Conservation (phyloP, 805 yeast species). For the Barnettozyma californica region DNA sequence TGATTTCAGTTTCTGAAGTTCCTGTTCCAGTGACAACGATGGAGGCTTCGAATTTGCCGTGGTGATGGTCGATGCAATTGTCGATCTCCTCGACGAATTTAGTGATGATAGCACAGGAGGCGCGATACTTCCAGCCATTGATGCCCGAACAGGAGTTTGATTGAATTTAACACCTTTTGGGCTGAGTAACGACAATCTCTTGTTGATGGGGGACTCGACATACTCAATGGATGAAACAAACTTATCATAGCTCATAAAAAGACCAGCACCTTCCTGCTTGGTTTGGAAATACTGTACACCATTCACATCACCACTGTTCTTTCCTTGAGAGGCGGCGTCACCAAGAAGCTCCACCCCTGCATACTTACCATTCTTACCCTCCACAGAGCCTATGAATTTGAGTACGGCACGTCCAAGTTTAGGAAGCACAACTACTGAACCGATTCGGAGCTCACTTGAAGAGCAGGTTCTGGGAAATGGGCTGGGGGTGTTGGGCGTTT, state of each 20-base stretch:
- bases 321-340: conserved; percentile 59
- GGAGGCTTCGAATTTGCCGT: conserved; percentile 8
- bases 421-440: conserved; percentile 41
- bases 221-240: conserved; percentile 18
- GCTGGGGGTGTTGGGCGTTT: conserved; percentile 23
- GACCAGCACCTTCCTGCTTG: conserved; percentile 57
- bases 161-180: conserved; percentile 10
- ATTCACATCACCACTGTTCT: conserved; percentile 78
- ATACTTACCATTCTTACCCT: conserved; percentile 66
- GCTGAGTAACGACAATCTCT: conserved; percentile 5
- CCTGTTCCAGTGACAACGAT: conserved; percentile 12
- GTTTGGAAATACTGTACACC: conserved; percentile 70
- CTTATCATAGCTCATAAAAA: conserved; percentile 61
- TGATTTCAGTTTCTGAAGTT: conserved; percentile 16
- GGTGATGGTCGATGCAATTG: background rate
- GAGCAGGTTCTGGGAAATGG: conserved; percentile 12
- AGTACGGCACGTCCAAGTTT: conserved; percentile 67
- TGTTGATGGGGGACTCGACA: conserved; percentile 13
- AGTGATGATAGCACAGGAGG: conserved; percentile 7
- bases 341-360: conserved; percentile 88
- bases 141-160: conserved; percentile 15
- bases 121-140: background rate
- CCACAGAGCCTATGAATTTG: conserved; percentile 66
- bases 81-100: background rate
- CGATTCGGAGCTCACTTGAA: conserved; percentile 13